Evolutionary conservation across 2,329 filamentous ascomycete genomes (phyloP).

Genomic region (Scleromitrula shiraiana): DNA sequence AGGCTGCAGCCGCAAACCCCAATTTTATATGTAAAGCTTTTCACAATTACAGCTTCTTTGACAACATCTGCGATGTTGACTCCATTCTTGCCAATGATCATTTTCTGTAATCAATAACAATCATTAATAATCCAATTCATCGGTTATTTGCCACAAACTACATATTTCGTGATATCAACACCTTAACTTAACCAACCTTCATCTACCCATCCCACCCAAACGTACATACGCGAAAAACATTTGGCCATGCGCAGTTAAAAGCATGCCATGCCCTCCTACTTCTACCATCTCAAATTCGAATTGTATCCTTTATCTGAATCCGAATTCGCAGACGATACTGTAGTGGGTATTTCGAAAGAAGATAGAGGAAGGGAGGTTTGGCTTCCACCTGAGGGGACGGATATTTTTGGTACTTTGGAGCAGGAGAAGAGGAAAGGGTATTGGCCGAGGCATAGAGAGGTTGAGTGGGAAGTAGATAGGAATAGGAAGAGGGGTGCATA

Average conservation of each 20-base stretch:
- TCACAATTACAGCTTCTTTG: neutral
- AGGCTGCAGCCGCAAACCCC: constrained; percentile 6
- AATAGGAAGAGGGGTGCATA: neutral
- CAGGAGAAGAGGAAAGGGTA: neutral
- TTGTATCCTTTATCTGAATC: constrained; percentile 38
- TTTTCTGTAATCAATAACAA: too few species aligned
- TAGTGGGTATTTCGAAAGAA: constrained; percentile 1
- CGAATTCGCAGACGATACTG: too few species aligned
- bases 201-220: neutral
- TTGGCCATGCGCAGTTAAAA: neutral
- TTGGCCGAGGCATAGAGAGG: constrained; percentile 21
- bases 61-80: neutral
- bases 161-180: too few species aligned
- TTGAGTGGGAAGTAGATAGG: neutral
- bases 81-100: neutral
- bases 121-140: neutral
- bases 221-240: neutral
- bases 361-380: constrained; percentile 33
- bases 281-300: constrained; percentile 60
- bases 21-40: constrained; percentile 1
- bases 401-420: constrained; percentile 37
- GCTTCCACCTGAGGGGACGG: constrained; percentile 40
- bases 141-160: neutral
- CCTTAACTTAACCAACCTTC: neutral
- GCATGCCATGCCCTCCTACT: constrained; percentile 37